Evolutionary conservation across 2,329 filamentous ascomycete species (phyloP), one percentile per base, ranked within the genome.

Genomic region (Aspergillus clavatus): DNA sequence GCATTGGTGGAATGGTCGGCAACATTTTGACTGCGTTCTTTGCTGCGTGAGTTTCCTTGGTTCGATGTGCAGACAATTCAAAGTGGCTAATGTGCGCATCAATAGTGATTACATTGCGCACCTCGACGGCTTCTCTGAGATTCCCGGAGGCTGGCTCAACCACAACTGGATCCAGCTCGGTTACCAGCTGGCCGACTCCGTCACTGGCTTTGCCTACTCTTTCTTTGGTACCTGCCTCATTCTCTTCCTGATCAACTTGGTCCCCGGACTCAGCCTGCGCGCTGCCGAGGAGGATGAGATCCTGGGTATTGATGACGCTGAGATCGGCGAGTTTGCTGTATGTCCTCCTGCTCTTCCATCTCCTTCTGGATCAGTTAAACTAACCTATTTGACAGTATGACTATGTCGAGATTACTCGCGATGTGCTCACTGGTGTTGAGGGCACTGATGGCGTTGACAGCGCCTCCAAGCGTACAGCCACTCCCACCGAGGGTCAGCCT

Each of bases 281-380:
- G 84, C 83, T 0, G 77, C 73, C 11, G 84, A 88, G 56, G 85
- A 93, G 52, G 85, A 87, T 28, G 89, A 95, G 68, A 82, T 89
- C 41, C 73, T 89, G 33, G 89, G 89, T 54, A 89, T 94, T 48
- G 89, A 95, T 59, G 89, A 95, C 59, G 83, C 86, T 19, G 89
- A 95, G 69, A 87, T 95, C 60, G 89, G 89, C 65, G 89, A 95
- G 72, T 95, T 93, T 65, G 89, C 88, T n/a, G 77, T 79, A 73
- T 65, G 76, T 73, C 43, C 35, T 10, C 19, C 12, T 33, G 22
- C 43, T 24, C 5, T 3, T 31, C 18, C 16, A 33, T n/a, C n/a
- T 19, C 16, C 7, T 7, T 2, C 23, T 28, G n/a, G 5, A 28
- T 7, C 2, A 14, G 11, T 18, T 31, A 18, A 26, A 12, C 47